Base-by-base conservation (phyloP, 192 early-diverging fungal genomes). In the Spinellus fusiger region DNA sequence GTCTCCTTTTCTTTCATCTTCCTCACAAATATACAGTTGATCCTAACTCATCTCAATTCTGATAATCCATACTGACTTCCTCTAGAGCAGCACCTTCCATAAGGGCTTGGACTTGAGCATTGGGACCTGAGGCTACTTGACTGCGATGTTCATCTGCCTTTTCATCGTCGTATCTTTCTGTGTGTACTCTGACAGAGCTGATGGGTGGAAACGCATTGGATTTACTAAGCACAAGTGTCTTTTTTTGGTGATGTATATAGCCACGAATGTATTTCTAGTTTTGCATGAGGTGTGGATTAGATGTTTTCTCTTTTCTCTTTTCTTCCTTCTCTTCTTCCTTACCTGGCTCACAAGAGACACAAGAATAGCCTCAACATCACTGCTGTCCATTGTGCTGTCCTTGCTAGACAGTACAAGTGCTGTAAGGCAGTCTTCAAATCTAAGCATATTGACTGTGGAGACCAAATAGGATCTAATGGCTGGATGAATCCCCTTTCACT, bases 341-440 rank as follows among this genome's bases (percentile, higher is more conserved):
- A 78, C 79, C 72, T 81, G 79, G 48, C 73, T 74, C 6, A 81
- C 35, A 0, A 81, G 54, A 8, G 79, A 76, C 0, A 73, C 74
- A 15, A 74, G 55, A 0, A 78, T 65, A 47, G 58, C 59, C 29
- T 78, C 77, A 18, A 70, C 26, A 34, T 78, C 79, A 7, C 50
- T 38, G 4, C 75, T 55, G 32, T 72, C 72, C 25, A 51, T 68
- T 3, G 46, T 46, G 9, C 35, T 16, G 47, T 77, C 67, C 18
- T 34, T 44, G 0, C 64, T 70, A 25, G 76, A 54, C 22, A 38
- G 34, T 12, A 47, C 48, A 16, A 67, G 68, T 0, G 75, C 74
- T n/a, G 13, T 33, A 22, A 74, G 32, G 16, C 77, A 59, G 0
- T 52, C 54, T 3, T 57, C 13, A 18, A 80, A 64, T 2, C 5